These are phyloP conservation scores for Arachnomyces sp. DNA, from an alignment of 2,329 filamentous ascomycete genomes.

Conservation along the genomic window DNA sequence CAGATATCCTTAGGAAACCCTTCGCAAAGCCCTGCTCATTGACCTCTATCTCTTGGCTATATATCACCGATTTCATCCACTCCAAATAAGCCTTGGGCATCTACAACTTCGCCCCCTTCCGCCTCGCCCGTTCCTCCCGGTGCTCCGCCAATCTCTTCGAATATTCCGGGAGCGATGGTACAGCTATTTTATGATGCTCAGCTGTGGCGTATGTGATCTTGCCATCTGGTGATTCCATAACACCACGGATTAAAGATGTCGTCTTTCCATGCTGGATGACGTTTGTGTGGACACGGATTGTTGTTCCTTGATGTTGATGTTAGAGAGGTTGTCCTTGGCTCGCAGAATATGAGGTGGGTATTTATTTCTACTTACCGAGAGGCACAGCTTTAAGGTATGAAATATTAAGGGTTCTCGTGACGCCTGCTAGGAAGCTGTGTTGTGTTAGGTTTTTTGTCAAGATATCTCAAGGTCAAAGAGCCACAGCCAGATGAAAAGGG, in stretches of 20 bases:
- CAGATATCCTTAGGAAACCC: no score
- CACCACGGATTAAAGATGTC: slow-evolving; percentile 45
- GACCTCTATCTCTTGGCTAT: no score
- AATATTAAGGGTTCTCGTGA: slow-evolving; percentile 44
- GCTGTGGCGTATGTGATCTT: slow-evolving; percentile 41
- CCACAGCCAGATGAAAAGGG: slow-evolving; percentile 4
- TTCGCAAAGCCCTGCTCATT: no score
- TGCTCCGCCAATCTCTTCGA: slow-evolving; percentile 10
- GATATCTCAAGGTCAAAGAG: not conserved
- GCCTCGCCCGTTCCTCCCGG: slow-evolving; percentile 3
- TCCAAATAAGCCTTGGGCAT: not conserved
- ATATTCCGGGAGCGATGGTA: slow-evolving; percentile 34
- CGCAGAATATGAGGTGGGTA: not conserved
- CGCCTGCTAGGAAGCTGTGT: slow-evolving; percentile 40
- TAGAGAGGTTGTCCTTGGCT: not conserved
- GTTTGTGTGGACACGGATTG: slow-evolving; percentile 34
- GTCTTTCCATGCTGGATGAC: slow-evolving; percentile 42
- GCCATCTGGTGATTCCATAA: slow-evolving; percentile 43
- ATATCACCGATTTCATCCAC: no score
- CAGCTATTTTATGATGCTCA: slow-evolving; percentile 46
- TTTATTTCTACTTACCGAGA: slow-evolving; percentile 25
- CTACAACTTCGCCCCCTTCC: not conserved
- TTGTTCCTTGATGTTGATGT: slow-evolving; percentile 24
- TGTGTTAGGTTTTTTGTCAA: not conserved
- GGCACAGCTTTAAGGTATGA: slow-evolving; percentile 45